A percentile compares a stretch with the other conserved stretches of the same genome.
phyloP scores from a whole-genome alignment of 257 asterid genomes.

The Nicotiana attenuata region DNA sequence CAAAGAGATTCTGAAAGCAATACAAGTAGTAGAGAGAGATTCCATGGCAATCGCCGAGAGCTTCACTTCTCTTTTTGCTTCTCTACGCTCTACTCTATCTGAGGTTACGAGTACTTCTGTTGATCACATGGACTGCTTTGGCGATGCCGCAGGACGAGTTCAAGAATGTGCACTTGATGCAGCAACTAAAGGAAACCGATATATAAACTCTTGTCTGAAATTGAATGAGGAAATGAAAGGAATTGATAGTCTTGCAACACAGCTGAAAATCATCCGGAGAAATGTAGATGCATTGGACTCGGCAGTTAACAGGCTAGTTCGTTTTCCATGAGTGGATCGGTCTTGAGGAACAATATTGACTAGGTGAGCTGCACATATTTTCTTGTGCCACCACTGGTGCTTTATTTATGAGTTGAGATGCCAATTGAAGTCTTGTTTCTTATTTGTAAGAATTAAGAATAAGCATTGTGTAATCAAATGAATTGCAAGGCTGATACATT shows the following conservation, averaged over 20 bases:
- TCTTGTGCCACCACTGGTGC: not conserved
- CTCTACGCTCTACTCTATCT: too few species aligned
- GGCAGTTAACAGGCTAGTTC: slow-evolving; percentile 58
- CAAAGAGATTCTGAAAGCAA: too few species aligned
- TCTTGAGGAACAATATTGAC: not conserved
- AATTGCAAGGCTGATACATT: not conserved
- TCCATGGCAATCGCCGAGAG: too few species aligned
- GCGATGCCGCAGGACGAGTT: too few species aligned
- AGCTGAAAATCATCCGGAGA: slow-evolving; percentile 64
- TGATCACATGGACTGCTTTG: too few species aligned
- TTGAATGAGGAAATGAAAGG: slow-evolving; percentile 91
- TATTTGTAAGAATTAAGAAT: not conserved
- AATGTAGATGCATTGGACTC: slow-evolving; percentile 85
- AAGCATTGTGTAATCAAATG: not conserved
- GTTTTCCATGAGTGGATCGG: slow-evolving; percentile 39
- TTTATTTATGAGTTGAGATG: not conserved
- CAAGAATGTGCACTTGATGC: too few species aligned
- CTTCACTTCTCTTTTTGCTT: too few species aligned
- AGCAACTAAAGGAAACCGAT: too few species aligned
- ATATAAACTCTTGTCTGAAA: too few species aligned
- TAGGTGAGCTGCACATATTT: slow-evolving; percentile 2
- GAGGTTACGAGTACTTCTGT: too few species aligned
- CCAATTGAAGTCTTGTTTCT: not conserved
- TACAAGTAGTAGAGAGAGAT: too few species aligned
- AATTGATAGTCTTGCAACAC: slow-evolving; percentile 62